Evolutionary conservation across 208 protist genomes (phyloP).

Genomic region (Naegleria lovaniensis): DNA sequence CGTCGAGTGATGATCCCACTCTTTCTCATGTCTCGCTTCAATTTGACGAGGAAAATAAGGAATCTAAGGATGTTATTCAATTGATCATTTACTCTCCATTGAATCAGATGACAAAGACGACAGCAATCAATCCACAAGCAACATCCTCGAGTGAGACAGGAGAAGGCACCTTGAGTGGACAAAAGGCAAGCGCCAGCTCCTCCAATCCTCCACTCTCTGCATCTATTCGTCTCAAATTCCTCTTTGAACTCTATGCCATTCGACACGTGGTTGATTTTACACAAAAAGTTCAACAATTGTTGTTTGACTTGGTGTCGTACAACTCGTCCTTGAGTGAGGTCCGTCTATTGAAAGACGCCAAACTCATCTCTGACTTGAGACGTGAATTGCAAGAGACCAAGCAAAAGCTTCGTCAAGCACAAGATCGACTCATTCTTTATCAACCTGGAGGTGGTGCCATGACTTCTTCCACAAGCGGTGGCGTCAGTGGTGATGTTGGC

Average conservation of each 20-base stretch:
- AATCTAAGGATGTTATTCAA: neutral
- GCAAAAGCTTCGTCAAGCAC: neutral
- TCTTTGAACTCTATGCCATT: neutral
- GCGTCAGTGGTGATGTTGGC: neutral
- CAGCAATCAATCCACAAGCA: no score
- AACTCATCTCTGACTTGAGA: neutral
- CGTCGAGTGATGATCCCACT: neutral
- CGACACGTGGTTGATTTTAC: neutral
- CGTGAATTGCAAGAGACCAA: neutral
- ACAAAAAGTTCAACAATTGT: neutral
- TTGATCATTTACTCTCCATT: neutral
- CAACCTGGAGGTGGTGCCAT: no score
- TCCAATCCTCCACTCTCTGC: neutral
- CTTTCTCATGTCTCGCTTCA: neutral
- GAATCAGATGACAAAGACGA: no score
- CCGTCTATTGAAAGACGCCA: neutral
- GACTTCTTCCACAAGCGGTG: neutral
- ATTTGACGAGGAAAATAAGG: slow-evolving; percentile 24
- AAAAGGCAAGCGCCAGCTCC: no score
- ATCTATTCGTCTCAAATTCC: neutral
- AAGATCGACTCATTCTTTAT: neutral
- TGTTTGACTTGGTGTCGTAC: neutral
- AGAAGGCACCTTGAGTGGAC: no score
- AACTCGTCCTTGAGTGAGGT: neutral
- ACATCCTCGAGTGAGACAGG: neutral